Conservation (phyloP, 768 basidiomycete genomes). For the Phanerochaete sordida region DNA sequence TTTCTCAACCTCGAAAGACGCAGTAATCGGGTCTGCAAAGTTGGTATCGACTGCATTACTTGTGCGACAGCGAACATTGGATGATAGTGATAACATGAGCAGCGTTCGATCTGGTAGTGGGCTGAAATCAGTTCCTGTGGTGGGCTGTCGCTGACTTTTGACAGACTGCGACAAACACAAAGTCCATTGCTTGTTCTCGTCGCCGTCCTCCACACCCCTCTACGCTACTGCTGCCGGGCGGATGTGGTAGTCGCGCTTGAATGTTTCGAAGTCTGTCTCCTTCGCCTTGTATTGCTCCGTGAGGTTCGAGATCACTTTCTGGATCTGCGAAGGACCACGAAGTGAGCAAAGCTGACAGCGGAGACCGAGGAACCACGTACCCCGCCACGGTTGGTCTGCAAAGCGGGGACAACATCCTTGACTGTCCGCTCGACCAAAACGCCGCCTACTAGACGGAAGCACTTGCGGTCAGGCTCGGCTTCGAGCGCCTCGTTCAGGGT, state of each 20-base stretch:
- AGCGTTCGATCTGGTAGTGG: not conserved
- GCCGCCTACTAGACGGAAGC: slow-evolving; percentile 95
- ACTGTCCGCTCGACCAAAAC: slow-evolving; percentile 95
- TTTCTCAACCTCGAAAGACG: not conserved
- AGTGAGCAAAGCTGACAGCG: not conserved
- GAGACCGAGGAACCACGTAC: slow-evolving; percentile 40
- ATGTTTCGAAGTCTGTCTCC: slow-evolving; percentile 77
- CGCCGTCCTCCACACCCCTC: too few species aligned
- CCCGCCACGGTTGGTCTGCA: slow-evolving; percentile 87
- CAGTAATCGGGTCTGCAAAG: not conserved
- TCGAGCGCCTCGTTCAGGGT: slow-evolving; percentile 80
- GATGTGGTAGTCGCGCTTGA: slow-evolving; percentile 76
- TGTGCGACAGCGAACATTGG: not conserved
- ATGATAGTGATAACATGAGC: not conserved
- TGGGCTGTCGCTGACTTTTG: not conserved
- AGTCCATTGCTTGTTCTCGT: too few species aligned
- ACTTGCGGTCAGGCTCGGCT: slow-evolving; percentile 89
- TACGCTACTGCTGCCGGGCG: slow-evolving; percentile 39
- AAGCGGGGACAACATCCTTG: slow-evolving; percentile 85
- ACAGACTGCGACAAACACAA: not conserved
- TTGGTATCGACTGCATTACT: not conserved
- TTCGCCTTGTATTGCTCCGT: slow-evolving; percentile 86
- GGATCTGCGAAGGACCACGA: slow-evolving; percentile 54
- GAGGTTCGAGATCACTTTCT: slow-evolving; percentile 71
- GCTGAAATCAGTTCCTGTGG: not conserved